Conservation (phyloP, 2,329 filamentous ascomycete genomes). For the Aspergillus carbonarius region DNA sequence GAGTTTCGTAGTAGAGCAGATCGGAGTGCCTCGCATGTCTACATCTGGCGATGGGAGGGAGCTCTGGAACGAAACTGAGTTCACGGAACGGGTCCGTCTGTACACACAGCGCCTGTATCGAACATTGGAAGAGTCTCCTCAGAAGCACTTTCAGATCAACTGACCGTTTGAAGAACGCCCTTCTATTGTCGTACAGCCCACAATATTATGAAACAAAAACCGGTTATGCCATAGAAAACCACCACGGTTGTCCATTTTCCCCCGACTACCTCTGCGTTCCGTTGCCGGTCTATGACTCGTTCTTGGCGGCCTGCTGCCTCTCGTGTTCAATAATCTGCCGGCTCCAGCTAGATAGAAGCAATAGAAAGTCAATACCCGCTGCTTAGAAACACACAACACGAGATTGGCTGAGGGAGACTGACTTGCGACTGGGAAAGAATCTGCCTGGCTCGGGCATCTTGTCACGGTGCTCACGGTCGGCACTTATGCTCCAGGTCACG, state of each 20-base stretch:
- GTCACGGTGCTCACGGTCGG: slow-evolving; percentile 69
- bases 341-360: slow-evolving; percentile 59
- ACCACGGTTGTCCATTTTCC: slow-evolving; percentile 17
- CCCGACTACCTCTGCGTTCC: slow-evolving; percentile 5
- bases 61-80: slow-evolving; percentile 47
- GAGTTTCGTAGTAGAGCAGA: slow-evolving; percentile 91
- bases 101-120: slow-evolving; percentile 44
- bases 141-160: slow-evolving; percentile 38
- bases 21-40: slow-evolving; percentile 67
- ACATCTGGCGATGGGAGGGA: slow-evolving; percentile 33
- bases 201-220: slow-evolving; percentile 35
- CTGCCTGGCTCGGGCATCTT: slow-evolving; percentile 73
- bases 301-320: slow-evolving; percentile 47
- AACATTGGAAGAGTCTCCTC: slow-evolving; percentile 39
- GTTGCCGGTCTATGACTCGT: slow-evolving; percentile 33
- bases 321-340: slow-evolving; percentile 71
- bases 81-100: slow-evolving; percentile 45
- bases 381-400: background rate
- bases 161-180: slow-evolving; percentile 37
- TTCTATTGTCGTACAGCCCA: slow-evolving; percentile 41
- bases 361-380: slow-evolving; percentile 18
- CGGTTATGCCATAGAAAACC: slow-evolving; percentile 26
- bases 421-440: slow-evolving; percentile 85
- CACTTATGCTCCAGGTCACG: slow-evolving; percentile 69
- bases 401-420: slow-evolving; percentile 41